phyloP scores from a whole-genome alignment of 2,329 filamentous ascomycete species.

The Zymoseptoria passerinii region DNA sequence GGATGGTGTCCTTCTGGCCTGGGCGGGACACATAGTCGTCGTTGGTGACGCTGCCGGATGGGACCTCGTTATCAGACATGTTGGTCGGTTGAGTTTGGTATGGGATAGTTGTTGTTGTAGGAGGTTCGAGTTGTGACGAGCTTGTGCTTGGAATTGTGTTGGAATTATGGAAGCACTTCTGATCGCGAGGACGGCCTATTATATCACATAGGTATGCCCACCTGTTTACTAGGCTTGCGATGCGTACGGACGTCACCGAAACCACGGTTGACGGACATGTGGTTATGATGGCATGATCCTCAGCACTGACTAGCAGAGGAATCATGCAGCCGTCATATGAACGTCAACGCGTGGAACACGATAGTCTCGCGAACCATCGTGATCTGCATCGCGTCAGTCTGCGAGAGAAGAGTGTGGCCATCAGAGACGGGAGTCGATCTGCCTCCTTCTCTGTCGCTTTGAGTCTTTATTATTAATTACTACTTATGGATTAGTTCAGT shows the following conservation, averaged over 20 bases:
- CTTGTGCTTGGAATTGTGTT: neutral
- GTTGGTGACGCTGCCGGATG: conserved; percentile 31
- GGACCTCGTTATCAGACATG: conserved; percentile 14
- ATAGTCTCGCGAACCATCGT: neutral
- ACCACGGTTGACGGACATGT: neutral
- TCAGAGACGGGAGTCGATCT: no score
- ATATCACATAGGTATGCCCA: neutral
- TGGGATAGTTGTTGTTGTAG: neutral
- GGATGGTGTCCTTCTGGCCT: conserved; percentile 40
- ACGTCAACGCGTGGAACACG: conserved; percentile 1
- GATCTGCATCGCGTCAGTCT: neutral
- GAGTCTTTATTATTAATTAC: no score
- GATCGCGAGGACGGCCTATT: neutral
- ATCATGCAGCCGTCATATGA: conserved; percentile 6
- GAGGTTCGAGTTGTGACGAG: neutral
- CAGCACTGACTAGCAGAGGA: neutral
- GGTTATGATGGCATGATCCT: neutral
- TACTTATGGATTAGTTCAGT: no score
- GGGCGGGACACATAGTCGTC: conserved; percentile 42
- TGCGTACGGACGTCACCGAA: conserved; percentile 2
- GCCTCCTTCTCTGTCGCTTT: no score
- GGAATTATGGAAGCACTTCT: neutral
- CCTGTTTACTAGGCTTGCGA: neutral
- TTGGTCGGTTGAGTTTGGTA: neutral
- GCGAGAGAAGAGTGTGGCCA: neutral